Base-by-base conservation (phyloP, 768 basidiomycete species). In the Lentinula lateritia region DNA sequence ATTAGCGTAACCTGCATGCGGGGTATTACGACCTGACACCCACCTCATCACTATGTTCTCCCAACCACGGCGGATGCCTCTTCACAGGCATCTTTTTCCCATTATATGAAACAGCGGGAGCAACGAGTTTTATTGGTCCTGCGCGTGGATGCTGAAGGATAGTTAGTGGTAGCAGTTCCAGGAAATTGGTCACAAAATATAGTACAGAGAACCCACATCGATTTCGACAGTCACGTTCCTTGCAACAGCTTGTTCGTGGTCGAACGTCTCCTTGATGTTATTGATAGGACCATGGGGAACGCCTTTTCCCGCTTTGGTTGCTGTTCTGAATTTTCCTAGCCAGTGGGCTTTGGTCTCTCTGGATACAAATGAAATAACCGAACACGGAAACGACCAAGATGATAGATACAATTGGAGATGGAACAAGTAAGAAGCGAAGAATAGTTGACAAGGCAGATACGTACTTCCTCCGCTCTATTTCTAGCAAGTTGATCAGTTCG, bases 211-310 rank as follows among this genome's bases (percentile, higher is more conserved):
- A 73, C 83, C 72, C 70, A 92, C 92, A 65, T 93, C 84, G 55
- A 96, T 82, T 66, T 94, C 92, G 32, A 89, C 82, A 0, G 85
- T 85, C 43, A 90, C 83, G 56, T 81, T 76, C 53, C 95, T 82
- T 34, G 94, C 93, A 43, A 87, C 68, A 1, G 92, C 92, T 74
- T 87, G 86, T 6, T 93, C 93, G 73, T 97, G 95, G 38, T 85
- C 83, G 68, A 97, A 98, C 3, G 95, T 94, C 72, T 94, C 86
- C 62, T 81, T 70, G 62, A 98, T 92, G 66, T 92, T 89, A 71
- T 97, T 97, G 76, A 98, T 96, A 16, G 95, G 95, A 35, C 90
- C 92, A 72, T 89, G 88, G 6, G 92, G 92, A 28, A 93, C 85
- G 10, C 94, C 95, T 36, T 88, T 75, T 5, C 93, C 95, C 16